Evolutionary conservation across 352 stramenopile species (phyloP).

Genomic region (Phytophthora pinifolia): DNA sequence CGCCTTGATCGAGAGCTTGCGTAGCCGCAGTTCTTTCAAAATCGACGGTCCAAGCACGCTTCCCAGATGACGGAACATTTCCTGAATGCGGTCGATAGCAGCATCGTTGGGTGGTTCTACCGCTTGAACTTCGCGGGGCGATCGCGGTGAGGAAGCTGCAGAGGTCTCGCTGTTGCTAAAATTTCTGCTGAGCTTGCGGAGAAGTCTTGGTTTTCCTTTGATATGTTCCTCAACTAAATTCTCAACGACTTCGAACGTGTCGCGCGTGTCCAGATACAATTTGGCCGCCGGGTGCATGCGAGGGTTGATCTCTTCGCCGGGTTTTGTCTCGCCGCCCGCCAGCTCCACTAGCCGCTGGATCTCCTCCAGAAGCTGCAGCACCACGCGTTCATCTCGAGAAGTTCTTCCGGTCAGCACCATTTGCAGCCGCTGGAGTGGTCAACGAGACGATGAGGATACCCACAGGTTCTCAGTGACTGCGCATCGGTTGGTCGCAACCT

Average conservation of each 20-base stretch:
- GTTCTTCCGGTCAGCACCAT: constrained; percentile 9
- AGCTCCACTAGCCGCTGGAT: constrained; percentile 49
- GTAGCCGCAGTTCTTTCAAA: constrained; percentile 50
- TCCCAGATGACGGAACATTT: constrained; percentile 69
- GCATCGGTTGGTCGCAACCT: constrained; percentile 15
- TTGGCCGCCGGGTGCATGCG: constrained; percentile 61
- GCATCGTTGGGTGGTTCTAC: constrained; percentile 34
- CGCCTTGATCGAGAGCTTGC: constrained; percentile 51
- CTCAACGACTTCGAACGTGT: constrained; percentile 73
- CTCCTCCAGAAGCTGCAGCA: constrained; percentile 71
- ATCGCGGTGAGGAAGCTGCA: not conserved
- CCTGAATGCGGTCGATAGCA: constrained; percentile 62
- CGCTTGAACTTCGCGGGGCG: not conserved
- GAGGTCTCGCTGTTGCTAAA: constrained; percentile 16
- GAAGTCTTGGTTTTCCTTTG: constrained; percentile 43
- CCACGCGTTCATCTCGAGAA: constrained; percentile 52
- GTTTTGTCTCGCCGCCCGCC: constrained; percentile 15
- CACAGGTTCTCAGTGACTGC: constrained; percentile 10
- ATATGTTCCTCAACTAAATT: constrained; percentile 48
- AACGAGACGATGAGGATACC: constrained; percentile 8
- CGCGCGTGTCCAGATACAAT: constrained; percentile 74
- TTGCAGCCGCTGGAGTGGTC: constrained; percentile 4
- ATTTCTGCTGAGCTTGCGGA: constrained; percentile 57
- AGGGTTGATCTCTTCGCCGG: constrained; percentile 28
- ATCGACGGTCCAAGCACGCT: constrained; percentile 45